Evolutionary conservation across 495 filamentous ascomycete species (phyloP).

Genomic region (Talaromyces stipitatus): DNA sequence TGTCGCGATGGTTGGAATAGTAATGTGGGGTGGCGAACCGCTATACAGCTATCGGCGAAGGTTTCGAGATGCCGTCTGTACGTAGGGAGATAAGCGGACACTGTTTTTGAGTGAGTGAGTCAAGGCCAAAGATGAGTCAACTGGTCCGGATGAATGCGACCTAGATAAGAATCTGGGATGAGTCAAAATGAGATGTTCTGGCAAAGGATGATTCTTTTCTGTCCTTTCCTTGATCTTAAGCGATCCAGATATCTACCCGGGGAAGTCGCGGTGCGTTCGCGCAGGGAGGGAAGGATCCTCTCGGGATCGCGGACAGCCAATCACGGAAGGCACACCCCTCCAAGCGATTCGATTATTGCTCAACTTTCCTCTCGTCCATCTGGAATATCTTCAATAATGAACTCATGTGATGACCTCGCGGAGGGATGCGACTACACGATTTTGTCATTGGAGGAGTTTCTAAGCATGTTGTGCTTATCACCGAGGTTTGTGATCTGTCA

Average conservation of each 20-base stretch:
- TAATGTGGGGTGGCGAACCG: neutral
- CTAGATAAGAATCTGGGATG: neutral
- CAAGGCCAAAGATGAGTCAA: neutral
- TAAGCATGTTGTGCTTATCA: no score
- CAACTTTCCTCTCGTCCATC: neutral
- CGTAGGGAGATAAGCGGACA: neutral
- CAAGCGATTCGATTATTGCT: conserved; percentile 30
- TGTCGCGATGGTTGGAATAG: neutral
- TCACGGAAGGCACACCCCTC: conserved; percentile 29
- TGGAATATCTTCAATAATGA: neutral
- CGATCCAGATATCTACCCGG: neutral
- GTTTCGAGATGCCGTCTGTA: no score
- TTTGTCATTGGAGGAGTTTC: neutral
- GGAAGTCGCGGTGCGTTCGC: neutral
- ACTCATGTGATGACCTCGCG: no score
- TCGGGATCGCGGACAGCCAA: conserved; percentile 20
- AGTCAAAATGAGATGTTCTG: neutral
- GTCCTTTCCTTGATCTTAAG: neutral
- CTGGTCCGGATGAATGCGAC: neutral
- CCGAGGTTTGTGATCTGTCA: neutral
- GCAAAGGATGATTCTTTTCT: neutral
- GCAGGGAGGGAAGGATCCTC: neutral
- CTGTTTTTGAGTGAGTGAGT: neutral
- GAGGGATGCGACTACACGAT: neutral
- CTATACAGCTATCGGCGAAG: neutral